Evolutionary conservation across 2,329 filamentous ascomycete genomes (phyloP), one percentile per base, ranked within the genome.

Genomic region (Gremmenia infestans): DNA sequence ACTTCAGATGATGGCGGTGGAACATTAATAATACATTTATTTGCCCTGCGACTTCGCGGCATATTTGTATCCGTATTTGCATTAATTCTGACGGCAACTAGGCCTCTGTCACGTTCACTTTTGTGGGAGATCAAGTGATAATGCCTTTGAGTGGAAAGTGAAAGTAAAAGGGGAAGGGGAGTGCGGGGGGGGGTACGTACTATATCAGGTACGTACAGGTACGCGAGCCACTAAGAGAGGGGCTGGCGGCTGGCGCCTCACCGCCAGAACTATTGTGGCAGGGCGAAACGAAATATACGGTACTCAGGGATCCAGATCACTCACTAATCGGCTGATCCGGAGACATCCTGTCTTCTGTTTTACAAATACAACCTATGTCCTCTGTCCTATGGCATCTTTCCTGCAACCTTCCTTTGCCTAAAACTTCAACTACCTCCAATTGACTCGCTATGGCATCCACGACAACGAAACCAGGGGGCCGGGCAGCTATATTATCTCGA

Each of bases 401-500:
- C n/a, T 40, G 14, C 37, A 17, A 40, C 1, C 6, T 15, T 40
- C 37, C 15, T 17, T 52, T 57, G 40, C 17, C 36, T 47, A 52
- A 9, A 43, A 15, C n/a, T n/a, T 32, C 32, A 8, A 25, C 17
- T 28, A 17, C 15, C 47, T 12, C 23, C 48, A 50, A 55, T 55
- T 48, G 47, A 46, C 12, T n/a, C 17, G 17, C 14, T 42, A 52
- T 54, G 53, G 50, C 58, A 50, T 46, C 60, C 49, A 48, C 58
- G 48, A 43, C 60, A 43, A 14, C 22, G 9, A 60, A 58, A 19
- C 4, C 53, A 9, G 40, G 51, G 9, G 42, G 40, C 19, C 60
- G 55, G 14, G 55, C 56, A 28, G 60, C 67, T 5, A 35, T 86
- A 35, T 72, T 85, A 61, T 81, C 79, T 57, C 79, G 85, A 60